phyloP scores from a whole-genome alignment of 148 eudicot genomes.

The Heliosperma pusillum region DNA sequence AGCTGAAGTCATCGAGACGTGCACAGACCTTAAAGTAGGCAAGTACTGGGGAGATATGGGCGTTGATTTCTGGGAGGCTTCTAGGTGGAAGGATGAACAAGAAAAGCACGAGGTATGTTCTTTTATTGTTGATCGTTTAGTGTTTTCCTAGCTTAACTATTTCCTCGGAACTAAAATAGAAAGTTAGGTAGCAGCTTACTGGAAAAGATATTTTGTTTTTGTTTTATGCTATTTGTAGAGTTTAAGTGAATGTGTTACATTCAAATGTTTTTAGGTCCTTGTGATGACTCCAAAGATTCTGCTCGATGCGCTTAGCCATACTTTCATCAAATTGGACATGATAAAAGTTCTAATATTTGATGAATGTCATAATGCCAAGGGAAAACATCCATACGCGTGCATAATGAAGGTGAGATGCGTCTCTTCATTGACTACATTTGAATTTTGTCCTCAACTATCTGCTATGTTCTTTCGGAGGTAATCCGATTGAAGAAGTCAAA shows the following conservation, averaged over 20 bases:
- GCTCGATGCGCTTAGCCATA: constrained; percentile 69
- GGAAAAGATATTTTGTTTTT: background rate
- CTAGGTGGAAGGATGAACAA: constrained; percentile 54
- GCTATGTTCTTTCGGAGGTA: background rate
- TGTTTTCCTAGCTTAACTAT: background rate
- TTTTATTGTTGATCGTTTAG: background rate
- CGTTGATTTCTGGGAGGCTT: constrained; percentile 78
- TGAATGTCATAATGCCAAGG: constrained; percentile 92
- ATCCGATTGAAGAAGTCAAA: background rate
- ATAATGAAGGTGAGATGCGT: constrained; percentile 66
- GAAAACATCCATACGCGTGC: constrained; percentile 61
- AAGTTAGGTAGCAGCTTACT: background rate
- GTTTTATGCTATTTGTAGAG: background rate
- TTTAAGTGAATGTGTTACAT: background rate
- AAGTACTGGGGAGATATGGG: constrained; percentile 83
- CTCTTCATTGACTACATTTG: background rate
- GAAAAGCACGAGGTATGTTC: constrained; percentile 63
- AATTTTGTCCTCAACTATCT: background rate
- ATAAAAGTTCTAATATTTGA: constrained; percentile 81
- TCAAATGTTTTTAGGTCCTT: constrained; percentile 52
- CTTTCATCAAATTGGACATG: constrained; percentile 44
- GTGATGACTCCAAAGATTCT: constrained; percentile 86
- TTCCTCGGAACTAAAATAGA: background rate
- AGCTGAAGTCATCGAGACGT: constrained; percentile 55
- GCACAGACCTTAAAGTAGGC: constrained; percentile 82